A percentile compares a stretch with the other conserved stretches of the same genome.
These are phyloP conservation scores for Phytophthora vignae DNA, from an alignment of 352 stramenopile genomes.

Conservation along the genomic window DNA sequence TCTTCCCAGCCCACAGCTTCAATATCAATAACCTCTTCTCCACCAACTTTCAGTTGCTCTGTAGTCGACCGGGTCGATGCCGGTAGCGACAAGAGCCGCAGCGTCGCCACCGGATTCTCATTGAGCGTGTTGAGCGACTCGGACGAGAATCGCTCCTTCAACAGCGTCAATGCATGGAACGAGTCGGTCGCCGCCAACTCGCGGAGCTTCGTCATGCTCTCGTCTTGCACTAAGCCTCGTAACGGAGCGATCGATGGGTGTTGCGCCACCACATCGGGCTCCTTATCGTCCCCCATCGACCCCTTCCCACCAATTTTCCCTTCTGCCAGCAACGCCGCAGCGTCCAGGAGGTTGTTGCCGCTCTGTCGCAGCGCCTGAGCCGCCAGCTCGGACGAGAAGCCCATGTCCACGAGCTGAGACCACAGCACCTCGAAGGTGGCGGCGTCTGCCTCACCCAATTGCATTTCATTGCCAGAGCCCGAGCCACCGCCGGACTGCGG, in stretches of 20 bases:
- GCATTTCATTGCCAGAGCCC: slow-evolving; percentile 17
- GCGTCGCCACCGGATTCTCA: slow-evolving; percentile 49
- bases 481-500: background rate
- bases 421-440: slow-evolving; percentile 19
- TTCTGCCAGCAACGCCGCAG: slow-evolving; percentile 49
- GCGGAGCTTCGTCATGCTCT: slow-evolving; percentile 40
- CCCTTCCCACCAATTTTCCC: slow-evolving; percentile 6
- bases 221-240: slow-evolving; percentile 25
- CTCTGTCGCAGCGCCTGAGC: slow-evolving; percentile 37
- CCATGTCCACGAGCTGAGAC: slow-evolving; percentile 72
- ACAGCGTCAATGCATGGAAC: slow-evolving; percentile 58
- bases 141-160: slow-evolving; percentile 57
- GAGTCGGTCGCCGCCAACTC: slow-evolving; percentile 35
- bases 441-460: slow-evolving; percentile 18
- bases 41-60: slow-evolving; percentile 1
- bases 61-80: slow-evolving; percentile 6
- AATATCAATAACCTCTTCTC: slow-evolving; percentile 25
- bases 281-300: background rate
- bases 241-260: slow-evolving; percentile 39
- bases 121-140: slow-evolving; percentile 51
- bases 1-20: background rate
- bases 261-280: slow-evolving; percentile 3
- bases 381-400: slow-evolving; percentile 47
- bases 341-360: slow-evolving; percentile 44
- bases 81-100: slow-evolving; percentile 42